A percentile compares a stretch with the other conserved stretches of the same genome.
Conservation (phyloP, 2,329 filamentous ascomycete genomes). For the Coccinonectria pachysandricola region DNA sequence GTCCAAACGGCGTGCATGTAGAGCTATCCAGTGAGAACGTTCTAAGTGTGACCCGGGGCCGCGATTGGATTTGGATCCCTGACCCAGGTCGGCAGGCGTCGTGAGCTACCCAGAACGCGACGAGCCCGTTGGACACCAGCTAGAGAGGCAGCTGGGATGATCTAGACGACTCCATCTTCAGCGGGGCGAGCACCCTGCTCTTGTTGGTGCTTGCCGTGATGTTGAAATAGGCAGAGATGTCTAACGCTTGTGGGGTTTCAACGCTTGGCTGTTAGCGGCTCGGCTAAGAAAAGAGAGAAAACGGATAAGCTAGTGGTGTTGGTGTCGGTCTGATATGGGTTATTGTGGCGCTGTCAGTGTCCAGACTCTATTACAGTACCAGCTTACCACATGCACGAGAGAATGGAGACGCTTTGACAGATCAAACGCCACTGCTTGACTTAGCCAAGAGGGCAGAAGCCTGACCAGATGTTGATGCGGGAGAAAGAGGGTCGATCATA, state of each 20-base stretch:
- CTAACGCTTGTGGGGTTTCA: conserved; percentile 7
- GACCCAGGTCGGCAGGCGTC: conserved; percentile 16
- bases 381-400: conserved; percentile 5
- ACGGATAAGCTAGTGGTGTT: too few relatives aligned
- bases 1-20: conserved; percentile 27
- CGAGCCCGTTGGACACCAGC: conserved; percentile 7
- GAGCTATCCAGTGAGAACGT: conserved; percentile 22
- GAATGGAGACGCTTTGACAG: conserved; percentile 2
- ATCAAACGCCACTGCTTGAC: too few relatives aligned
- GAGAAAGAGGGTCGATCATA: conserved; percentile 10
- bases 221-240: too few relatives aligned
- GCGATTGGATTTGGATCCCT: conserved; percentile 28
- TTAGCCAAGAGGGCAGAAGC: too few relatives aligned
- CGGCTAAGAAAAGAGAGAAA: too few relatives aligned
- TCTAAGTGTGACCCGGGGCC: conserved; percentile 12
- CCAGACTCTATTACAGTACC: too few relatives aligned
- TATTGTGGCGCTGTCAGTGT: too few relatives aligned
- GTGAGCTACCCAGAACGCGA: conserved; percentile 7
- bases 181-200: too few relatives aligned
- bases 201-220: too few relatives aligned
- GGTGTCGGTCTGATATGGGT: too few relatives aligned
- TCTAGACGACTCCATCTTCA: too few relatives aligned
- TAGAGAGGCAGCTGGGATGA: conserved; percentile 8
- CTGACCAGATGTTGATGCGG: conserved; percentile 13
- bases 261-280: conserved; percentile 12